Evolutionary conservation across 129 eudicot genomes (phyloP).

Genomic region (Chrysanthemum lavandulifolium): DNA sequence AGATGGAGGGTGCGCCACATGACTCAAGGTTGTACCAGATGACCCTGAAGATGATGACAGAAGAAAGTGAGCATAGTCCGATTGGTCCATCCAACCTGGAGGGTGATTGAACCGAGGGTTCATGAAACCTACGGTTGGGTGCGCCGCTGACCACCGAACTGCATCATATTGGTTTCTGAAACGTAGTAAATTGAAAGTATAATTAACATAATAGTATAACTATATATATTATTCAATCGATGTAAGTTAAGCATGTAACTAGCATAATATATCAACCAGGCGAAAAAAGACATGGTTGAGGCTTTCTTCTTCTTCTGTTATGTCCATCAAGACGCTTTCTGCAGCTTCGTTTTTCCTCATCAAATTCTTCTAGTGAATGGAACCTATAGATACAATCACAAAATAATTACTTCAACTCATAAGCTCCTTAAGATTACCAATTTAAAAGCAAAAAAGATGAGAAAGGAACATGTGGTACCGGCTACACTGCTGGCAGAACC

Average conservation of each 20-base stretch:
- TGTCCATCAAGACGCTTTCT: slow-evolving; percentile 55
- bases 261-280: not conserved
- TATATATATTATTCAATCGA: not conserved
- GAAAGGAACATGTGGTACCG: slow-evolving; percentile 29
- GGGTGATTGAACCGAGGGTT: slow-evolving; percentile 28
- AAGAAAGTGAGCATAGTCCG: slow-evolving; percentile 52
- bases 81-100: slow-evolving; percentile 27
- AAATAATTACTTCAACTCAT: not conserved
- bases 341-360: slow-evolving; percentile 48
- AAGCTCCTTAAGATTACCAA: not conserved
- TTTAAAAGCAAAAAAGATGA: not conserved
- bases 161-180: slow-evolving; percentile 38
- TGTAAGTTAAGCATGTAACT: not conserved
- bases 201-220: not conserved
- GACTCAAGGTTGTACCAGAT: slow-evolving; percentile 25
- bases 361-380: slow-evolving; percentile 45
- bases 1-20: slow-evolving; percentile 11
- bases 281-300: slow-evolving; percentile 26
- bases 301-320: slow-evolving; percentile 51
- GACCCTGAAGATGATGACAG: slow-evolving; percentile 36
- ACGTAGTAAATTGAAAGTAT: not conserved
- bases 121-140: slow-evolving; percentile 24
- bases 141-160: slow-evolving; percentile 18
- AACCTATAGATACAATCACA: slow-evolving; percentile 22
- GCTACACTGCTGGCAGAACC: slow-evolving; percentile 70